Evolutionary conservation across 139 green algal genomes (phyloP), one percentile per base, ranked within the genome.

Genomic region (Chlamydomonas sp.): DNA sequence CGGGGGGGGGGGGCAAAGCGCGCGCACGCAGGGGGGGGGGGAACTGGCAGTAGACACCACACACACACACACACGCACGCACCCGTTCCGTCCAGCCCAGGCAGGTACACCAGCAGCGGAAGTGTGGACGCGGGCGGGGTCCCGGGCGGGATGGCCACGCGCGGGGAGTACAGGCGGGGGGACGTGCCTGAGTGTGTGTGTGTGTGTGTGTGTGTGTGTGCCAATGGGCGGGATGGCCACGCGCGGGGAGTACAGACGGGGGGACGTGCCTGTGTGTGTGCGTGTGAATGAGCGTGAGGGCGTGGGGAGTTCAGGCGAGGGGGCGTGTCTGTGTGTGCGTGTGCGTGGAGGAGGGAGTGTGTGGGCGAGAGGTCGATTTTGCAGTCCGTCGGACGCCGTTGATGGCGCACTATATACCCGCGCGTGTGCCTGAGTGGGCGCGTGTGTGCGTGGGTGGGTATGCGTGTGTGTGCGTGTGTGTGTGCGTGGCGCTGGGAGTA

Each of bases 91-190:
- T 76, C 74, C 48, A 80, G 47, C n/a, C 82, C 82, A 13, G 89
- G 85, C 4, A 95, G 72, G 72, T 93, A 95, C 8, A 93, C 59
- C 77, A 95, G 68, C 3, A 93, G 73, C 1, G 89, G 89, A 22
- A 94, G 83, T 0, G 59, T 39, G 47, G 74, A 34, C 8, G 73
- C 58, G 34, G 48, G 36, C 2, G 69, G 38, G 3, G 33, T 13
- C 1, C 49, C 65, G n/a, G 60, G 16, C 1, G 38, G 57, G 31
- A 37, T 58, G 0, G 48, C 43, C 43, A 81, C 58, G 35, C 35
- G 8, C 1, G 75, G 75, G 2, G 47, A 36, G 70, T 74, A 81
- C 47, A 81, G 30, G 50, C 72, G 39, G 33, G 64, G 69, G 50
- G 50, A 34, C 22, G 5, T 61, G 50, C 50, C 50, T 22, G n/a